Base-by-base conservation (phyloP, 177 flowering plant genomes). In the Vitis hybrid region DNA sequence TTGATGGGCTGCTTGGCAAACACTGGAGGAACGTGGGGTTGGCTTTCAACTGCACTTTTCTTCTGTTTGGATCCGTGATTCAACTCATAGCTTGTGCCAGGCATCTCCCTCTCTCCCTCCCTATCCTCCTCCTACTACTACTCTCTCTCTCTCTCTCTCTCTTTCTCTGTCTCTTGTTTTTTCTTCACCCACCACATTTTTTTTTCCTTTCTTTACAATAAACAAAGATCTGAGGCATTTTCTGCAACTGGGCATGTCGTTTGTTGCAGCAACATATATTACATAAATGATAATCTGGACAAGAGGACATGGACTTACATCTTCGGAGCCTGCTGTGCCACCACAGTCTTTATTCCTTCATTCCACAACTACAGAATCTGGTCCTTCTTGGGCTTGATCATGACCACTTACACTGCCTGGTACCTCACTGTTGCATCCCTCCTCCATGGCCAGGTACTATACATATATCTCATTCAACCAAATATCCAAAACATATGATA, bases 371-470 rank as follows among this genome's bases (percentile, higher is more conserved):
- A 94, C 85, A 83, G 98, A 86, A 89, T 94, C 68, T 94, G 97
- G 98, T 94, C 98, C 1, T 94, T 94, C 64, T 77, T 94, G 5
- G 99, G 99, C 72, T 82, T 95, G 53, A 1, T 91, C 0, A 95
- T 95, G 99, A 95, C 99, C 77, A 95, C 99, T 51, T 95, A 91
- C 81, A 90, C 99, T 26, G 88, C 99, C 74, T 95, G 99, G 99
- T 95, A 90, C 77, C 89, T 95, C 70, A 84, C 98, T 81, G 81
- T 95, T 74, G 99, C 98, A 14, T 87, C 99, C 21, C 82, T 95
- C 62, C 81, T 89, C 67, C 96, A 95, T 68, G 99, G 98, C 64
- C 99, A 95, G 98, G 99, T 95, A 79, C 61, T 1, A 39, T 39
- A 5, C 9, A 39, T 39, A 39, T 39, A 39, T 39, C 48, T 39